Percentiles rank a stretch among this genome's conserved stretches.
These are phyloP conservation scores for Cylindrotheca fusiformis DNA, from an alignment of 108 stramenopile species.

Conservation along the genomic window DNA sequence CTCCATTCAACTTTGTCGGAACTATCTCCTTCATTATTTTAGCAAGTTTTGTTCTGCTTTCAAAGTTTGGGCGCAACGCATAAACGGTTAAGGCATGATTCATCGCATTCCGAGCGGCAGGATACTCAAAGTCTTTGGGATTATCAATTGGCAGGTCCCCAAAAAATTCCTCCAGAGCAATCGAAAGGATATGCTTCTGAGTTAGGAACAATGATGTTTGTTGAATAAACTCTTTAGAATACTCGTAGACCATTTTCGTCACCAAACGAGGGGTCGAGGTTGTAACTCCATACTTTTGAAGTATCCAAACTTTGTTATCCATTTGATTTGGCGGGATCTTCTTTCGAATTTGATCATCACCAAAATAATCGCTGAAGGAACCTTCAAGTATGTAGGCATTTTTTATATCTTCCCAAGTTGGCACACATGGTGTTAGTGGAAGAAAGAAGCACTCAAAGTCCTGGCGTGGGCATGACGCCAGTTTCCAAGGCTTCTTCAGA, in stretches of 20 bases:
- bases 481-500: constrained; percentile 12
- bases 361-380: background rate
- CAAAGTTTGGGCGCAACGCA: constrained; percentile 14
- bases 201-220: background rate
- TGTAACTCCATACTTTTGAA: constrained; percentile 8
- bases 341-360: background rate
- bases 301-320: background rate
- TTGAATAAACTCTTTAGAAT: constrained; percentile 1
- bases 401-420: constrained; percentile 4
- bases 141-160: background rate
- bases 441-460: constrained; percentile 26
- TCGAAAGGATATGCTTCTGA: no score
- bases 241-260: background rate
- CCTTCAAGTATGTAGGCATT: background rate
- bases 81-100: constrained; percentile 13
- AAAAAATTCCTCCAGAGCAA: no score
- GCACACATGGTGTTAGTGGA: constrained; percentile 21
- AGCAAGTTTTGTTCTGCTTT: background rate
- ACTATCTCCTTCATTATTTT: constrained; percentile 7
- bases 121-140: background rate
- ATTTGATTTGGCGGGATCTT: background rate
- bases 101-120: background rate
- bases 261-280: background rate
- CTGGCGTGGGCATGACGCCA: constrained; percentile 14
- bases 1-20: background rate